Conservation (phyloP, 768 basidiomycete genomes). For the Russula sp. region DNA sequence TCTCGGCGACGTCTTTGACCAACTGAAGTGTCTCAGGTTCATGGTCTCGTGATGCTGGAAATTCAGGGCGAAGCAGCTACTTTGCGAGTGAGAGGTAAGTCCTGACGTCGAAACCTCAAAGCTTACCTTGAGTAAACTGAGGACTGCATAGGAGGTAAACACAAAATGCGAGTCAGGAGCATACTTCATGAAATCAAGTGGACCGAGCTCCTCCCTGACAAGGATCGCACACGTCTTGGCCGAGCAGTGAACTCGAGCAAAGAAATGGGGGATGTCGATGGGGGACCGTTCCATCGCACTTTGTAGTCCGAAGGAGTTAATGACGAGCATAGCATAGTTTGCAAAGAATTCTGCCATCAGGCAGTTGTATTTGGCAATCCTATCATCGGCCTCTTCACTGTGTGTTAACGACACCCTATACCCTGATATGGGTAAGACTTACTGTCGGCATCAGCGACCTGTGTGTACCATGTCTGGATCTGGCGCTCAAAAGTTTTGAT, state of each 20-base stretch:
- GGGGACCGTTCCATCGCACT: conserved; percentile 80
- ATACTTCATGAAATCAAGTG: conserved; percentile 71
- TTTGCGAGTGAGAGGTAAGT: conserved; percentile 2
- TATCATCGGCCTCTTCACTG: conserved; percentile 7
- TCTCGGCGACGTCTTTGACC: conserved; percentile 75
- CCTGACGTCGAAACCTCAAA: background rate
- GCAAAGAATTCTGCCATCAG: conserved; percentile 68
- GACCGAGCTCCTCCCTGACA: conserved; percentile 74
- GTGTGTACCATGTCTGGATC: conserved; percentile 54
- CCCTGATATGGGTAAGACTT: background rate
- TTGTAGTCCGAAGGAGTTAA: conserved; percentile 96
- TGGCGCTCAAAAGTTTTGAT: conserved; percentile 84
- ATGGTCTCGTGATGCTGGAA: conserved; percentile 67
- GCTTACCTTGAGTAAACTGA: conserved; percentile 85
- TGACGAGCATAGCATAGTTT: conserved; percentile 79
- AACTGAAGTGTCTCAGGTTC: conserved; percentile 65
- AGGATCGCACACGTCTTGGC: conserved; percentile 66
- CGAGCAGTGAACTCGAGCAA: conserved; percentile 66
- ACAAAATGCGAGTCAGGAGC: conserved; percentile 91
- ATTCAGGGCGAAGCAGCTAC: conserved; percentile 79
- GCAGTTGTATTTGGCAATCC: conserved; percentile 38
- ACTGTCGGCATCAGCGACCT: conserved; percentile 36
- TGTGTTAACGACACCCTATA: background rate
- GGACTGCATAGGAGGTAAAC: conserved; percentile 85
- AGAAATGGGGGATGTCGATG: conserved; percentile 78